Evolutionary conservation across 139 green algal species (phyloP), one percentile per base, ranked within the genome.

Genomic region (Chlamydomonas incerta): DNA sequence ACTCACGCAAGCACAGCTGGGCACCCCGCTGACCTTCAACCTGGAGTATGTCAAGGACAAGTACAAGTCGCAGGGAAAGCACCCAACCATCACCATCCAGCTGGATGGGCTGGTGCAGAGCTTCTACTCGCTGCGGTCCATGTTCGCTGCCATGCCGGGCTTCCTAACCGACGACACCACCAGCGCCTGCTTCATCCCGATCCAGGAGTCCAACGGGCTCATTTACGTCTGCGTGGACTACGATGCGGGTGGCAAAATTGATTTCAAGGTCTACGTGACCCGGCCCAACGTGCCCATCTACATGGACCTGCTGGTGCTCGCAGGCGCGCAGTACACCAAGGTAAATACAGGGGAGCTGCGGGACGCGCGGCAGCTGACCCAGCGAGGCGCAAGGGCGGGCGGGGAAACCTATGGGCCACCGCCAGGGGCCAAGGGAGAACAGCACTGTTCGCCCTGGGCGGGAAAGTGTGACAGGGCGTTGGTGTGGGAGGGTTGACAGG

Each of bases 21-120:
- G 46, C 55, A 20, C 57, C 47, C 83, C 83, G 1, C 35, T 88
- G 8, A 82, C 63, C 26, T 83, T 88, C 73, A 83, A 33, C 31
- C n/a, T 85, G 9, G 66, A 75, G 33, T 85, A 69, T 55, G 66
- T 76, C 14, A 88, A 88, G 73, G 73, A 88, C 72, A 88, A 88
- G 47, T 88, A 76, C 52, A 68, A 63, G 60, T 79, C 72, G 17
- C 82, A 87, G 57, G 60, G 60, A 14, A 37, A 57, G 10, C 68
- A 70, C 41, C 55, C 82, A 9, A 81, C 71, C 29, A 46, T 87
- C 23, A 87, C 71, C 3, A 66, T 87, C 41, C 74, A 70, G 47
- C 5, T 87, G 1, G 71, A 82, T n/a, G 82, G 70, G 0, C 46
- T 81, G 58, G 58, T 87, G 37, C 82, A 87, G 60, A 75, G 47